Evolutionary conservation across 192 early-diverging fungal genomes (phyloP).

Genomic region (Backusella mclennaniae): DNA sequence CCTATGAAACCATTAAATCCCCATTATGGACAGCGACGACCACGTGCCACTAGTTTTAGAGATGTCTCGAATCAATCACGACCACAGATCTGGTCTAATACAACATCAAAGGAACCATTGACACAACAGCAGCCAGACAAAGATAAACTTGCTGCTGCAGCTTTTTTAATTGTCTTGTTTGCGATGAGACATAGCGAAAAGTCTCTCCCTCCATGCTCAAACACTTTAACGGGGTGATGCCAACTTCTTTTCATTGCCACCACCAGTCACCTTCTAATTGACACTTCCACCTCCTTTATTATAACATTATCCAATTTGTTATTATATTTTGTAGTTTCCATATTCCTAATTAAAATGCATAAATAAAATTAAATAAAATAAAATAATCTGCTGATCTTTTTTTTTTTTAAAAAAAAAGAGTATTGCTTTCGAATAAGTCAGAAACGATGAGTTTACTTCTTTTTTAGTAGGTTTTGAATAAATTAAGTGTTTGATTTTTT

Average conservation of each 20-base stretch:
- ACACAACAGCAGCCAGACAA: background rate
- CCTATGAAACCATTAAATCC: background rate
- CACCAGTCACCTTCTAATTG: background rate
- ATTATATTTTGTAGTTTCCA: background rate
- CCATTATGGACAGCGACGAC: constrained; percentile 4
- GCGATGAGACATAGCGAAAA: background rate
- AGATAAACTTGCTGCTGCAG: background rate
- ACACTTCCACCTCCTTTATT: background rate
- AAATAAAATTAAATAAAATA: constrained; percentile 6
- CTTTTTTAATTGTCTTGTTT: background rate
- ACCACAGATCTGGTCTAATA: background rate
- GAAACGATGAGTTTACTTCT: background rate
- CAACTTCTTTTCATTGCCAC: background rate
- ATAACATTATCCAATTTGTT: background rate
- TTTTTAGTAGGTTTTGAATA: background rate
- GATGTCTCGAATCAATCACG: background rate
- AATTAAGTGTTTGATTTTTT: background rate
- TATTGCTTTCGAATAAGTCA: background rate
- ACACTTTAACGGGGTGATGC: background rate
- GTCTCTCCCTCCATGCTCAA: background rate
- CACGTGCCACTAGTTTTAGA: constrained; percentile 13
- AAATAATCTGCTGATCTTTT: background rate
- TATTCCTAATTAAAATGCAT: background rate
- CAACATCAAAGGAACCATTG: background rate
- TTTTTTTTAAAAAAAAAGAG: background rate